These are phyloP conservation scores for Ehretia macrophylla DNA, from an alignment of 257 asterid genomes.

Conservation along the genomic window DNA sequence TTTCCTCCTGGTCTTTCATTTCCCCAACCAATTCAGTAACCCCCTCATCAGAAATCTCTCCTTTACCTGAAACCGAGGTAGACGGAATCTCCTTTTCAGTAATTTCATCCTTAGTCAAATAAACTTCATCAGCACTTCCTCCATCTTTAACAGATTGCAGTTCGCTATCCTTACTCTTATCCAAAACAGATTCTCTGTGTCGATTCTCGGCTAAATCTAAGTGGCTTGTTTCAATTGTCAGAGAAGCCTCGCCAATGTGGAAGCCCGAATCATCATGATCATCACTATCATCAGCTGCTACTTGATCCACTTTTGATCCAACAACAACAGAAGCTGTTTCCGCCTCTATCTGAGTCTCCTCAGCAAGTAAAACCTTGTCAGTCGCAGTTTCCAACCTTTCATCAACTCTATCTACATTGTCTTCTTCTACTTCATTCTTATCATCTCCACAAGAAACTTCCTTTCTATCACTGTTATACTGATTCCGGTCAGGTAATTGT, in stretches of 20 bases:
- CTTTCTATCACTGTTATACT: not conserved
- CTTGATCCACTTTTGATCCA: not conserved
- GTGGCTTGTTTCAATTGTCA: conserved; percentile 13
- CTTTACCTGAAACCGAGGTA: conserved; percentile 14
- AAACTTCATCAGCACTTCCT: conserved; percentile 20
- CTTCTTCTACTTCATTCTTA: no score
- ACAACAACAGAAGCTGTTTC: not conserved
- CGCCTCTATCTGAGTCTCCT: conserved; percentile 10
- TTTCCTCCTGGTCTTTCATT: conserved; percentile 26
- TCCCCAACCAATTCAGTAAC: conserved; percentile 28
- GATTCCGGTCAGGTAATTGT: not conserved
- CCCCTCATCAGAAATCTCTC: conserved; percentile 14
- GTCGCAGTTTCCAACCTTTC: no score
- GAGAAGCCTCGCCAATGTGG: conserved; percentile 8
- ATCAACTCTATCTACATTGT: no score
- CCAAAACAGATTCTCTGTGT: not conserved
- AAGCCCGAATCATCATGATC: not conserved
- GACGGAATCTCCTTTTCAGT: conserved; percentile 12
- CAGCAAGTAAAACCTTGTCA: conserved; percentile 4
- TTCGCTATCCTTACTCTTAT: not conserved
- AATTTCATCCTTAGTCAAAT: conserved; percentile 4
- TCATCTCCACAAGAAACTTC: not conserved
- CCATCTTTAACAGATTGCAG: conserved; percentile 20
- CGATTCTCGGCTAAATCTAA: conserved; percentile 14
- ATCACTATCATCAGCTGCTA: not conserved